phyloP scores from a whole-genome alignment of 768 basidiomycete genomes.

The Melanogaster broomeanus region DNA sequence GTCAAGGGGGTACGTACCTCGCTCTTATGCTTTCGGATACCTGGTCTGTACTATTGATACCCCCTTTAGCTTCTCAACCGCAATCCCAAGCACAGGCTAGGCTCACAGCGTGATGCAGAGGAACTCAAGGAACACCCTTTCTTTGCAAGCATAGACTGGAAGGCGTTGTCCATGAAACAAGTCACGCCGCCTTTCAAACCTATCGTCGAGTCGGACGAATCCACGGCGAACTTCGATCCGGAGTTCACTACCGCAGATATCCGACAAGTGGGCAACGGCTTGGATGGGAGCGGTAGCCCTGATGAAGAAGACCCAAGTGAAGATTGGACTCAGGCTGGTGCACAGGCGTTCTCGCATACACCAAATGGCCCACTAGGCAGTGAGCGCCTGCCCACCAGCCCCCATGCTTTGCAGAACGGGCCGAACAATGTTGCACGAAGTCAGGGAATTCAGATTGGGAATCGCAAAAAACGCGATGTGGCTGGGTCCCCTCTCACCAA shows the following conservation, averaged over 20 bases:
- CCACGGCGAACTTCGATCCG: slow-evolving; percentile 96
- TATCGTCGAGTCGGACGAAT: slow-evolving; percentile 96
- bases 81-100: slow-evolving; percentile 96
- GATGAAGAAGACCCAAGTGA: slow-evolving; percentile 71
- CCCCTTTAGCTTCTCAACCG: slow-evolving; percentile 84
- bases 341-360: slow-evolving; percentile 44
- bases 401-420: slow-evolving; percentile 14
- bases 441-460: slow-evolving; percentile 53
- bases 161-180: slow-evolving; percentile 80
- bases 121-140: slow-evolving; percentile 97
- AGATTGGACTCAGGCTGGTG: slow-evolving; percentile 46
- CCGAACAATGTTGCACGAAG: slow-evolving; percentile 16
- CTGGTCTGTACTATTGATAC: slow-evolving; percentile 13
- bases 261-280: slow-evolving; percentile 60
- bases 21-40: slow-evolving; percentile 7
- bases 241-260: slow-evolving; percentile 96
- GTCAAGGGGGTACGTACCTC: slow-evolving; percentile 86
- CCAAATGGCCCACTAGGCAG: slow-evolving; percentile 81
- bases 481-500: slow-evolving; percentile 77
- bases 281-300: slow-evolving; percentile 45
- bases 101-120: slow-evolving; percentile 84
- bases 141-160: slow-evolving; percentile 92
- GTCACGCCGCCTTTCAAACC: slow-evolving; percentile 98
- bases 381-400: slow-evolving; percentile 36
- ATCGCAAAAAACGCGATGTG: slow-evolving; percentile 44